Conservation (phyloP, 139 green algal genomes). For the Chlorella sp. region DNA sequence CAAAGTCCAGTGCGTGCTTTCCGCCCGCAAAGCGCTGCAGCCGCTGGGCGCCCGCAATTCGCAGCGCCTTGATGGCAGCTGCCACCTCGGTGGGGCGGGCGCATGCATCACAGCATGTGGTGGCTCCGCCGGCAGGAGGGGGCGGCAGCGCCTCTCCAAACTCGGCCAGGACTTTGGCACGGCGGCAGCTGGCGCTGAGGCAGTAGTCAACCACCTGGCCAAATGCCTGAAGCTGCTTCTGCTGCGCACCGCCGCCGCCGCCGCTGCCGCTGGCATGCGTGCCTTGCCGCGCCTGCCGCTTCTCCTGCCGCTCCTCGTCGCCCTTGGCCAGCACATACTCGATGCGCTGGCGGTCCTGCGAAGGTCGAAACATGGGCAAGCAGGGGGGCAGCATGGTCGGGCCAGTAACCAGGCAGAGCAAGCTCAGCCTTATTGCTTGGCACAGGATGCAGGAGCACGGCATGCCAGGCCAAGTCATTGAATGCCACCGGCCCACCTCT, state of each 20-base stretch:
- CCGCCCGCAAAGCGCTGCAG: conserved; percentile 14
- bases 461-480: too few species aligned
- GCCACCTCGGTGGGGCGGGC: conserved; percentile 27
- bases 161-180: conserved; percentile 62
- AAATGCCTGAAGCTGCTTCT: conserved; percentile 32
- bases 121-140: background rate
- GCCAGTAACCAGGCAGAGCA: too few species aligned
- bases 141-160: conserved; percentile 65
- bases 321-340: conserved; percentile 43
- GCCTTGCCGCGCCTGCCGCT: background rate
- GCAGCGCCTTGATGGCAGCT: background rate
- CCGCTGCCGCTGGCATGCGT: background rate
- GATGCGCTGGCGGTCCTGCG: too few species aligned
- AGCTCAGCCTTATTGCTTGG: too few species aligned
- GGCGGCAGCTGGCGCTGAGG: conserved; percentile 48
- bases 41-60: background rate
- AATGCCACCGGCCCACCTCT: background rate
- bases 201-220: conserved; percentile 65
- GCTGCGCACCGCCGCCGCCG: background rate
- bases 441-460: too few species aligned
- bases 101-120: conserved; percentile 67
- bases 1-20: background rate
- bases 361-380: too few species aligned
- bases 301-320: conserved; percentile 20
- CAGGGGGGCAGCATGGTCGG: too few species aligned